These are phyloP conservation scores for Setaria viridis DNA, from an alignment of 202 grass and related monocot genomes.

Conservation along the genomic window DNA sequence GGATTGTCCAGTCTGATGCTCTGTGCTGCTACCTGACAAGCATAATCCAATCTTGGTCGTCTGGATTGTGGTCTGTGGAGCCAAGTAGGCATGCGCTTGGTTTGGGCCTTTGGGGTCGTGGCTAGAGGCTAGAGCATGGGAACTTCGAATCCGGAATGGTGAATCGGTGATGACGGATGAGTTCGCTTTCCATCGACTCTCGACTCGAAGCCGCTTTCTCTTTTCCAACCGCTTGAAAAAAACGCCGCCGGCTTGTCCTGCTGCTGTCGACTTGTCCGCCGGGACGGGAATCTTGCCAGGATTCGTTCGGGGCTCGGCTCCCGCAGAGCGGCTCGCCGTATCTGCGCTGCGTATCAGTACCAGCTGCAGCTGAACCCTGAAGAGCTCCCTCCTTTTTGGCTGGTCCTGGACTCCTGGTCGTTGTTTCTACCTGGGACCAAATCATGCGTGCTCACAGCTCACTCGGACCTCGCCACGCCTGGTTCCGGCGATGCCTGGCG, in stretches of 20 bases:
- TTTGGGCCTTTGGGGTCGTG: too few species aligned
- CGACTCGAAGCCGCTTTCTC: not conserved
- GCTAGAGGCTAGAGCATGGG: too few species aligned
- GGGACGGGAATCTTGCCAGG: conserved; percentile 17
- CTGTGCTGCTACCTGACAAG: conserved; percentile 15
- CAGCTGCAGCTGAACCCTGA: not conserved
- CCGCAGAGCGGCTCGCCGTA: not conserved
- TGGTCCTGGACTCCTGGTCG: not conserved
- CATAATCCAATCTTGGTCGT: not conserved
- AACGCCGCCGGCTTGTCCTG: conserved; percentile 33
- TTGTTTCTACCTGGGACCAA: conserved; percentile 30
- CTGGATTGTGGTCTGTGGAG: not conserved
- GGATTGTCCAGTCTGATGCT: not conserved
- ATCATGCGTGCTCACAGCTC: not conserved
- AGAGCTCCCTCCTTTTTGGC: not conserved
- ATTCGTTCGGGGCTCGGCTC: not conserved
- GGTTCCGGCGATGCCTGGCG: not conserved
- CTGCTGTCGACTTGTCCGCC: conserved; percentile 37
- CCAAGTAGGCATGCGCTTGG: too few species aligned
- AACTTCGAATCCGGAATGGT: not conserved
- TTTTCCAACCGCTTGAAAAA: not conserved
- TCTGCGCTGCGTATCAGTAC: not conserved
- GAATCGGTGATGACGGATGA: not conserved
- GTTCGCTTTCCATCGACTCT: not conserved
- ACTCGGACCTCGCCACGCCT: not conserved